Percentiles rank a stretch among this genome's conserved stretches.
These are phyloP conservation scores for Dactylonectria macrodidyma DNA, from an alignment of 2,329 filamentous ascomycete species.

Conservation along the genomic window DNA sequence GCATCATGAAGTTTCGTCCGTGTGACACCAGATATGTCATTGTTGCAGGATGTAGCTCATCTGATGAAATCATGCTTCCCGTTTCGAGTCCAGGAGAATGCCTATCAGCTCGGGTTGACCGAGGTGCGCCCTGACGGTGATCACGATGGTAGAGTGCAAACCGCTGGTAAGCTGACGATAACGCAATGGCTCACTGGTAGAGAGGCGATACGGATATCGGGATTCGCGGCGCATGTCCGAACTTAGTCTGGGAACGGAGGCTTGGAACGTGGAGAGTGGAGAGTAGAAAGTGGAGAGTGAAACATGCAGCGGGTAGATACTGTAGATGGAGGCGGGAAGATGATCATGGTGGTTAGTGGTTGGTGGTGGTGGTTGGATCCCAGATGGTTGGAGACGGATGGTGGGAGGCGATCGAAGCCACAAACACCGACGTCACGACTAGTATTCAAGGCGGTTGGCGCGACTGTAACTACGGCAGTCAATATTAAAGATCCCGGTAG, in stretches of 20 bases:
- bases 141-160: slow-evolving; percentile 3
- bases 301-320: slow-evolving; percentile 16
- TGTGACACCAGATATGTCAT: slow-evolving; percentile 15
- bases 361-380: slow-evolving; percentile 7
- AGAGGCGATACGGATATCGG: not conserved
- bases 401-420: not conserved
- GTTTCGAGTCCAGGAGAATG: not conserved
- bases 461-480: not conserved
- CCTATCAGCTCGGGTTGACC: slow-evolving; percentile 8
- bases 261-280: slow-evolving; percentile 1
- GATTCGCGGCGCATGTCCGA: not conserved
- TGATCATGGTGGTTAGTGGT: slow-evolving; percentile 13
- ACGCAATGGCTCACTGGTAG: not conserved
- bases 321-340: slow-evolving; percentile 14
- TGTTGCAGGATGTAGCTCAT: slow-evolving; percentile 12
- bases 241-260: not conserved
- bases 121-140: not conserved
- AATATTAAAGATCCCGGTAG: slow-evolving; percentile 14
- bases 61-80: slow-evolving; percentile 20
- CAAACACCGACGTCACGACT: slow-evolving; percentile 24
- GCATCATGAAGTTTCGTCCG: slow-evolving; percentile 1
- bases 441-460: not conserved
- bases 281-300: slow-evolving; percentile 1
- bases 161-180: slow-evolving; percentile 1
- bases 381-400: not conserved